Conservation (phyloP, 441 rosid species). For the Gossypium laxum region DNA sequence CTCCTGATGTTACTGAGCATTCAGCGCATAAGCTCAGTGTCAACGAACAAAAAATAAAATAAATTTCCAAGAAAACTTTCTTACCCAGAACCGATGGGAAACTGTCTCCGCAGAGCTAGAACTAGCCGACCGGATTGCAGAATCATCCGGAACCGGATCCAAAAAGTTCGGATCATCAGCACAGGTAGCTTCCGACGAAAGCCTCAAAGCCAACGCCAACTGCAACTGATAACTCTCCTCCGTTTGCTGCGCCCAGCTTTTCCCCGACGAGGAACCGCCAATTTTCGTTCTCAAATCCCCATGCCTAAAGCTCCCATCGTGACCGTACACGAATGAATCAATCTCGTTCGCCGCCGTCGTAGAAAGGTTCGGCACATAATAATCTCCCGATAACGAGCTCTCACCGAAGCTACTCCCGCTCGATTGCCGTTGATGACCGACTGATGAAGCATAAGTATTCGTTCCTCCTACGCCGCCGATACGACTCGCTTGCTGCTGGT, state of each 20-base stretch:
- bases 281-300: slow-evolving; percentile 37
- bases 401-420: slow-evolving; percentile 96
- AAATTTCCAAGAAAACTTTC: background rate
- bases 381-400: slow-evolving; percentile 88
- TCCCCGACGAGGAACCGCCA: slow-evolving; percentile 52
- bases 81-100: slow-evolving; percentile 93
- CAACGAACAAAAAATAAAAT: background rate
- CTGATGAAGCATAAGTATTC: slow-evolving; percentile 40
- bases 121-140: slow-evolving; percentile 35
- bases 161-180: slow-evolving; percentile 88
- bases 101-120: slow-evolving; percentile 56
- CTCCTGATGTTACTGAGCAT: slow-evolving; percentile 2
- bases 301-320: slow-evolving; percentile 42
- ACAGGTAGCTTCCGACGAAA: slow-evolving; percentile 73
- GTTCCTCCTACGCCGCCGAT: slow-evolving; percentile 19
- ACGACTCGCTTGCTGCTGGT: slow-evolving; percentile 40
- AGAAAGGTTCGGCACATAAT: slow-evolving; percentile 49
- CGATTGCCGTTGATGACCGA: slow-evolving; percentile 77
- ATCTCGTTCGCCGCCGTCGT: slow-evolving; percentile 50
- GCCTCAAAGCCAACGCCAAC: slow-evolving; percentile 81
- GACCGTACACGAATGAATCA: slow-evolving; percentile 48
- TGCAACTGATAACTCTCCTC: slow-evolving; percentile 99
- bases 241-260: slow-evolving; percentile 97
- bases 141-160: slow-evolving; percentile 70
- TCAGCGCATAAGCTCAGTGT: background rate